A percentile compares a stretch with the other conserved stretches of the same genome.
Conservation (phyloP, 768 basidiomycete species). For the Amanita rimosa region DNA sequence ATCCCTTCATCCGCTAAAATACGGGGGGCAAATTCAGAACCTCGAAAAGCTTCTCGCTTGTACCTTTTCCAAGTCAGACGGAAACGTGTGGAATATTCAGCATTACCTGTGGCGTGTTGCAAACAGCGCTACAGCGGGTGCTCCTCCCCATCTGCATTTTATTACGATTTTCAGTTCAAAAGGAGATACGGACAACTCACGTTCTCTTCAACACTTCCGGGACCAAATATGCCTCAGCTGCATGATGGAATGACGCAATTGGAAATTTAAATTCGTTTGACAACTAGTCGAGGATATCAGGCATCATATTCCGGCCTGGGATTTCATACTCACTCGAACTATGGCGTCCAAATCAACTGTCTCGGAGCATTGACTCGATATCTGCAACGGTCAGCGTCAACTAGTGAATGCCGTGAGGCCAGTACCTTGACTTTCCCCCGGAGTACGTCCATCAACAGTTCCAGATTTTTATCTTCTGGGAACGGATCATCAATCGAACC, state of each 20-base stretch:
- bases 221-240: conserved; percentile 85
- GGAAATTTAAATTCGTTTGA: conserved; percentile 87
- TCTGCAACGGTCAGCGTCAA: conserved; percentile 20
- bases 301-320: not conserved
- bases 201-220: conserved; percentile 70
- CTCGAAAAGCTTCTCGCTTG: conserved; percentile 51
- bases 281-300: conserved; percentile 29
- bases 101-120: conserved; percentile 59
- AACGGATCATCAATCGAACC: conserved; percentile 30
- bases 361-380: conserved; percentile 62
- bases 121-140: conserved; percentile 72
- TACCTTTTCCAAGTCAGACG: conserved; percentile 14
- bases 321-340: conserved; percentile 32
- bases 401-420: not conserved
- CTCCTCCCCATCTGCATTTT: conserved; percentile 28
- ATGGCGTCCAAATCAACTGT: conserved; percentile 63
- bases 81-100: not conserved
- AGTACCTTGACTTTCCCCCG: conserved; percentile 73
- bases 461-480: conserved; percentile 67
- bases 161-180: not conserved
- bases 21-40: conserved; percentile 68
- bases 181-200: conserved; percentile 22
- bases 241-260: conserved; percentile 77
- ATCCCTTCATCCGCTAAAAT: conserved; percentile 65
- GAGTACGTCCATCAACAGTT: conserved; percentile 71